phyloP scores from a whole-genome alignment of 441 rosid genomes.

The Adansonia rubrostipa region DNA sequence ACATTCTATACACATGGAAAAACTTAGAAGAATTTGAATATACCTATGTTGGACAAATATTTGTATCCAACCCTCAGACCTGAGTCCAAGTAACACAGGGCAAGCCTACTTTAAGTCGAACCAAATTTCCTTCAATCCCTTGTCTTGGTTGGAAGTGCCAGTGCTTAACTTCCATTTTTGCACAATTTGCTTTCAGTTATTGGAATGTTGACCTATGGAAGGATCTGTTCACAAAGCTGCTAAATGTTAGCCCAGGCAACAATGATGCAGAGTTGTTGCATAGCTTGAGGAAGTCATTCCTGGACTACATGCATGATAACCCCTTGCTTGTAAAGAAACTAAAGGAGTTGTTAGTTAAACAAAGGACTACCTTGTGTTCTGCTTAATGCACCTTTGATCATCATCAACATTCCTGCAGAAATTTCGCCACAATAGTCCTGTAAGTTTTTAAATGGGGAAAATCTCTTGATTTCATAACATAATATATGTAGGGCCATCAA shows the following conservation, averaged over 20 bases:
- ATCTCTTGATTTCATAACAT: too few relatives aligned
- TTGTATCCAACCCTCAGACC: too few relatives aligned
- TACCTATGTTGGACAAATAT: too few relatives aligned
- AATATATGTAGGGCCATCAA: too few relatives aligned
- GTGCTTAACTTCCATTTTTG: neutral
- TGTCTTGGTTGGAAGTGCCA: neutral
- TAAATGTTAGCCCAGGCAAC: conserved; percentile 48
- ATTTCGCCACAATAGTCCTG: neutral
- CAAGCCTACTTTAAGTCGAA: too few relatives aligned
- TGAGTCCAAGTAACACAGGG: too few relatives aligned
- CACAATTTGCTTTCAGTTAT: conserved; percentile 52
- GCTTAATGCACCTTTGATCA: conserved; percentile 34
- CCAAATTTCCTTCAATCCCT: too few relatives aligned
- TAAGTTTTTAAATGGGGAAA: neutral
- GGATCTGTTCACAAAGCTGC: conserved; percentile 67
- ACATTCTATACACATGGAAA: too few relatives aligned
- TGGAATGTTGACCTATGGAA: conserved; percentile 86
- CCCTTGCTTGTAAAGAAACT: conserved; percentile 64
- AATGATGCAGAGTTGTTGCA: conserved; percentile 53
- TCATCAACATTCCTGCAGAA: neutral
- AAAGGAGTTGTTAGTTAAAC: conserved; percentile 68
- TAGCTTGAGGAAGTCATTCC: conserved; percentile 63
- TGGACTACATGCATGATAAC: conserved; percentile 57
- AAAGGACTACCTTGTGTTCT: conserved; percentile 65
- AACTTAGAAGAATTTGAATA: too few relatives aligned